phyloP scores from a whole-genome alignment of 2,329 filamentous ascomycete genomes.

The Diplodia intermedia region DNA sequence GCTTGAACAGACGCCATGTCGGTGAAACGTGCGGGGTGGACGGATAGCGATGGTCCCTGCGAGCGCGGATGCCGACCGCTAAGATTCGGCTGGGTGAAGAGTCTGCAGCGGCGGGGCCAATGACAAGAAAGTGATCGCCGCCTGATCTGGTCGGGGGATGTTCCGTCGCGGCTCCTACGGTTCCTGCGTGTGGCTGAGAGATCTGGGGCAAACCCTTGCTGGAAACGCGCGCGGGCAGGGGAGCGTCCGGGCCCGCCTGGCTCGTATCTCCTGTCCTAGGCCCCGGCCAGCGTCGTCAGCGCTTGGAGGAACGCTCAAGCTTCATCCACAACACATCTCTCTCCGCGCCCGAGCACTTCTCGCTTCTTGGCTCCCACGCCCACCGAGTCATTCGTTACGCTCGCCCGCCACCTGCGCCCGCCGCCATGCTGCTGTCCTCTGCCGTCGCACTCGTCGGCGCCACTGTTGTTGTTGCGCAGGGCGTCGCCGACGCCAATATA shows the following conservation, averaged over 20 bases:
- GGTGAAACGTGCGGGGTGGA: neutral
- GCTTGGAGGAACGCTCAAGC: slow-evolving; percentile 14
- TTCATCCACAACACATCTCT: slow-evolving; percentile 22
- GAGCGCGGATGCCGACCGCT: neutral
- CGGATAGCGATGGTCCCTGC: slow-evolving; percentile 3
- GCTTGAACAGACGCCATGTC: slow-evolving; percentile 55
- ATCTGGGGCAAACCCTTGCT: slow-evolving; percentile 26
- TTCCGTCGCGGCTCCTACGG: slow-evolving; percentile 19
- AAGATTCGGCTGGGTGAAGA: slow-evolving; percentile 11
- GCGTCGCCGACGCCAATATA: slow-evolving; percentile 55
- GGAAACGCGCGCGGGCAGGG: slow-evolving; percentile 6
- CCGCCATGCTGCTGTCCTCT: slow-evolving; percentile 21
- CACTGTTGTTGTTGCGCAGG: slow-evolving; percentile 50
- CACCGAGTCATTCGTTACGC: slow-evolving; percentile 33
- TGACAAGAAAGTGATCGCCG: slow-evolving; percentile 15
- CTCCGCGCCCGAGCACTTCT: slow-evolving; percentile 2
- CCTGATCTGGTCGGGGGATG: neutral
- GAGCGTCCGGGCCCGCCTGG: slow-evolving; percentile 13
- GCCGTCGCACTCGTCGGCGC: slow-evolving; percentile 37
- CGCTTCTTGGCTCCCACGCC: slow-evolving; percentile 8
- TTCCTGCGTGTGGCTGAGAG: slow-evolving; percentile 28
- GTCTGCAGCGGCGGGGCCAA: slow-evolving; percentile 14
- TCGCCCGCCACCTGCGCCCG: slow-evolving; percentile 21
- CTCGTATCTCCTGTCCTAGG: slow-evolving; percentile 7
- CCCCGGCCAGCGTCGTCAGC: slow-evolving; percentile 14